phyloP scores from a whole-genome alignment of 805 yeast genomes.

The Jamesozyma piceae region DNA sequence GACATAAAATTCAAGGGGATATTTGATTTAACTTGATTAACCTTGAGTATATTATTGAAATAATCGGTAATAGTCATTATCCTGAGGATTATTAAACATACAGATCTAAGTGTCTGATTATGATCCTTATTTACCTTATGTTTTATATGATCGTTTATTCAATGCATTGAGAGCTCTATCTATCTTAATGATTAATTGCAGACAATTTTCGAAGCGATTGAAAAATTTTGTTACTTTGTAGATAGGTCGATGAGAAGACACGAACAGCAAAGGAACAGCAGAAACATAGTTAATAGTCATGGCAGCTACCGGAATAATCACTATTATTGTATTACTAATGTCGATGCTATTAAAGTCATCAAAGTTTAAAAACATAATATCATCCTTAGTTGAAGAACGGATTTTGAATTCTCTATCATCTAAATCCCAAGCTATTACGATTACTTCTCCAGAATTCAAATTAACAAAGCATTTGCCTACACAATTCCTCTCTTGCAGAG shows the following conservation, averaged over 20 bases:
- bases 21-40: constrained; percentile 4
- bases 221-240: too few species aligned
- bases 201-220: too few species aligned
- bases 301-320: neutral
- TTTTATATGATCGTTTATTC: too few species aligned
- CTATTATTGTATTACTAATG: neutral
- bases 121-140: too few species aligned
- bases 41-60: constrained; percentile 2
- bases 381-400: neutral
- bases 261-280: too few species aligned
- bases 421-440: neutral
- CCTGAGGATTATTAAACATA: too few species aligned
- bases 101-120: too few species aligned
- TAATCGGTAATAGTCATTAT: constrained; percentile 3
- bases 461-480: constrained; percentile 6
- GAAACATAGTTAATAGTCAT: too few species aligned
- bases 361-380: neutral
- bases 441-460: constrained; percentile 7
- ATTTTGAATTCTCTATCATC: neutral
- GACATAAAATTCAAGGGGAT: constrained; percentile 1
- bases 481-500: neutral
- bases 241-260: too few species aligned
- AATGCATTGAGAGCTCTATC: too few species aligned
- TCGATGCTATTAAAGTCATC: neutral
- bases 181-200: too few species aligned